Conservation (phyloP, 192 early-diverging fungal genomes). For the Allomyces macrogynus region DNA sequence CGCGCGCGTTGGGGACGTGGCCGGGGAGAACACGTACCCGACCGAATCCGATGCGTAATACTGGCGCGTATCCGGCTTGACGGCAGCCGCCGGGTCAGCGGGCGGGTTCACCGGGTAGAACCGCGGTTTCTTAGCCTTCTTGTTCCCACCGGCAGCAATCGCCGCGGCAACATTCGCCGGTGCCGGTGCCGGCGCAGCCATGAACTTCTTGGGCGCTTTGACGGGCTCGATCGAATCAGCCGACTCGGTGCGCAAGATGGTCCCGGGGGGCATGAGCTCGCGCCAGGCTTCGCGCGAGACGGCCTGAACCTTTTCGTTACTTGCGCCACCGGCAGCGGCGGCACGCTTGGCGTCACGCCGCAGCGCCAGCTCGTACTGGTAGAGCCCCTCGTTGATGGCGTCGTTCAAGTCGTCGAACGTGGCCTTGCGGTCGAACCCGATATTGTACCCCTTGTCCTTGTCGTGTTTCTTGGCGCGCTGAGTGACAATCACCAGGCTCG, state of each 20-base stretch:
- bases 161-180: conserved; percentile 4
- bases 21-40: conserved; percentile 50
- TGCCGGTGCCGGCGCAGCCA: conserved; percentile 6
- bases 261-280: conserved; percentile 20
- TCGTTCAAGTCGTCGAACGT: conserved; percentile 66
- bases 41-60: conserved; percentile 46
- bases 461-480: conserved; percentile 43
- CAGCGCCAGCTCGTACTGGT: conserved; percentile 65
- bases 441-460: conserved; percentile 25
- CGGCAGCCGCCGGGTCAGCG: conserved; percentile 9
- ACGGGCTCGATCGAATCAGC: conserved; percentile 8
- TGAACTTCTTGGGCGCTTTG: conserved; percentile 10
- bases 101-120: conserved; percentile 27
- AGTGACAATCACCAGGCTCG: conserved; percentile 78
- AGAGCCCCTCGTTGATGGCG: conserved; percentile 91
- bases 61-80: conserved; percentile 36
- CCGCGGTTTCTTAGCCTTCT: conserved; percentile 20
- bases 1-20: conserved; percentile 42
- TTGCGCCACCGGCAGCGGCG: conserved; percentile 9
- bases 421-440: conserved; percentile 54
- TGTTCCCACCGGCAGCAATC: conserved; percentile 9
- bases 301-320: conserved; percentile 38
- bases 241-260: conserved; percentile 8
- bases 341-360: conserved; percentile 23
- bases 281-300: conserved; percentile 28